These are phyloP conservation scores for Cercis canadensis DNA, from an alignment of 306 rosid species.

Conservation along the genomic window DNA sequence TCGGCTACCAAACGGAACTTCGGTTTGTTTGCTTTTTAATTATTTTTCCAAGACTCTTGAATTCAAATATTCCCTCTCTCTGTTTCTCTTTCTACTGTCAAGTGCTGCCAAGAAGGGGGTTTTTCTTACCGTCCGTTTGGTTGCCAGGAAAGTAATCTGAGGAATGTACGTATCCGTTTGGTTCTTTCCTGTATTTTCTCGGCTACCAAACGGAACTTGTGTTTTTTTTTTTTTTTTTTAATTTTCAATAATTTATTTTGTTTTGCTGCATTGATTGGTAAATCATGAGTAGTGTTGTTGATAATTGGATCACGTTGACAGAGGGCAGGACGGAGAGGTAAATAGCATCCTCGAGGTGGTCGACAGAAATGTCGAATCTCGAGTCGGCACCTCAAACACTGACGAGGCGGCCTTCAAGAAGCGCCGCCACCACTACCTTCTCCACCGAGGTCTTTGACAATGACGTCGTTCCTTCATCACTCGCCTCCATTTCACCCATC, in stretches of 20 bases:
- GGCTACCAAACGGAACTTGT: neutral
- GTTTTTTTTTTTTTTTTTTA: too few species aligned
- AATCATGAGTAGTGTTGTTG: neutral
- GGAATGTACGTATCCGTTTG: neutral
- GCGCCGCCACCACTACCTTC: too few species aligned
- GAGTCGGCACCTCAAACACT: too few species aligned
- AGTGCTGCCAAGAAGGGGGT: constrained; percentile 69
- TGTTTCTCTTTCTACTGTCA: too few species aligned
- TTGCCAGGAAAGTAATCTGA: neutral
- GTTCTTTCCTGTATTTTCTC: neutral
- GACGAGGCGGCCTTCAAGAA: too few species aligned
- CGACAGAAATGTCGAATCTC: constrained; percentile 36
- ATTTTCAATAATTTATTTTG: neutral
- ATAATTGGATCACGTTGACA: neutral
- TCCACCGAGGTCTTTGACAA: too few species aligned
- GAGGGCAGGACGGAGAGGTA: constrained; percentile 2
- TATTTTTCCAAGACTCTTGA: too few species aligned
- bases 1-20: neutral
- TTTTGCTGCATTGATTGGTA: neutral
- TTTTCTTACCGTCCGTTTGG: neutral
- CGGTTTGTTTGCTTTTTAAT: too few species aligned
- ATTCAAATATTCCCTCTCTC: too few species aligned
- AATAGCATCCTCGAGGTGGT: constrained; percentile 36
- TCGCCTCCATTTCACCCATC: too few species aligned
- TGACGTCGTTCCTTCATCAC: too few species aligned